Evolutionary conservation across 768 basidiomycete genomes (phyloP).

Genomic region (Rhizopogon vulgaris): DNA sequence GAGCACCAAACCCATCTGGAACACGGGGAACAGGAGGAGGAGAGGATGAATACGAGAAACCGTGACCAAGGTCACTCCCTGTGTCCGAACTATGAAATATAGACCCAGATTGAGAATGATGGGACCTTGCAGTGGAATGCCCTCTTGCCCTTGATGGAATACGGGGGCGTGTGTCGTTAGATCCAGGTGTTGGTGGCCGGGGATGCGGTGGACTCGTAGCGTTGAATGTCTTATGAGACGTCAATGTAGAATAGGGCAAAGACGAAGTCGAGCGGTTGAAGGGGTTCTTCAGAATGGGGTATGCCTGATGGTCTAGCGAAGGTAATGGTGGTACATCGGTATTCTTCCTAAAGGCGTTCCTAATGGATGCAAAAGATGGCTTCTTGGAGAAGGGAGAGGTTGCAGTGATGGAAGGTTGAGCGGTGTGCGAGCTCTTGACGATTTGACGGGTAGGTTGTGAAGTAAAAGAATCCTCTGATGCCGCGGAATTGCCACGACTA

Average conservation of each 20-base stretch:
- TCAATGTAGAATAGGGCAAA: slow-evolving; percentile 42
- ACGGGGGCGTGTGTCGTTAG: slow-evolving; percentile 33
- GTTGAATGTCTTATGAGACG: slow-evolving; percentile 32
- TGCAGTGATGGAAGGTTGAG: slow-evolving; percentile 56
- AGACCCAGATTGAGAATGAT: slow-evolving; percentile 74
- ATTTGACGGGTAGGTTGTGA: slow-evolving; percentile 55
- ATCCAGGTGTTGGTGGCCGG: slow-evolving; percentile 58
- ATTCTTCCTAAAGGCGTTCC: slow-evolving; percentile 78
- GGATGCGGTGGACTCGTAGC: slow-evolving; percentile 47
- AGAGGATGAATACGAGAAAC: slow-evolving; percentile 38
- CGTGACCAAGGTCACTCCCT: slow-evolving; percentile 62
- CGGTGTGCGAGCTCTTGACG: slow-evolving; percentile 51
- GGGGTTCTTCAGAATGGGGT: slow-evolving; percentile 72
- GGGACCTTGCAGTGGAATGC: slow-evolving; percentile 61
- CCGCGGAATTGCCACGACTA: slow-evolving; percentile 68
- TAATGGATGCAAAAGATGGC: slow-evolving; percentile 78
- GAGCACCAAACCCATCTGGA: slow-evolving; percentile 51
- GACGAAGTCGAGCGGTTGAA: slow-evolving; percentile 82
- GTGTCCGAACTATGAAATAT: slow-evolving; percentile 63
- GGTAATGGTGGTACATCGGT: slow-evolving; percentile 75
- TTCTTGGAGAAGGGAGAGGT: slow-evolving; percentile 68
- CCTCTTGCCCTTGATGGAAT: slow-evolving; percentile 44
- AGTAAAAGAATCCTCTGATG: slow-evolving; percentile 69
- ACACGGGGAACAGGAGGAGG: slow-evolving; percentile 79
- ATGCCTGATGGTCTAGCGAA: slow-evolving; percentile 56